Conservation (phyloP, 2,329 filamentous ascomycete species). For the Chlorencoelia australis region DNA sequence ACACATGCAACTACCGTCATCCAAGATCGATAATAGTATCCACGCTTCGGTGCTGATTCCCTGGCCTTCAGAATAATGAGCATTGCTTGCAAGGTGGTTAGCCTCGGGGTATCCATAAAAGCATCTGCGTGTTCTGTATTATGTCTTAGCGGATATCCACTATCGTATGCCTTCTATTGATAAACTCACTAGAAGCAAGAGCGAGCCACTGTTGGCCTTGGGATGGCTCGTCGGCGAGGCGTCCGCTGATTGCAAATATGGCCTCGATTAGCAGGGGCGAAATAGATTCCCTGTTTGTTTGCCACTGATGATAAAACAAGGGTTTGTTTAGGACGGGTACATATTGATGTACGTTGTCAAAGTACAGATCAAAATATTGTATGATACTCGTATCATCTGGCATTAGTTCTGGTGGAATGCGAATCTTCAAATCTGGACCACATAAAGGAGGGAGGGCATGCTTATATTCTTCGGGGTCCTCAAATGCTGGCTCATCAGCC, state of each 20-base stretch:
- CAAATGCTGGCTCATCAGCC: conserved; percentile 53
- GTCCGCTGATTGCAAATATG: conserved; percentile 80
- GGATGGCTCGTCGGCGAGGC: conserved; percentile 71
- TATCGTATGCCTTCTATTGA: too few species aligned
- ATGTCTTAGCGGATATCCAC: conserved; percentile 27
- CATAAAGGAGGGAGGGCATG: conserved; percentile 58
- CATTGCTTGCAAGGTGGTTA: conserved; percentile 87
- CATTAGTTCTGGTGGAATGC: conserved; percentile 90
- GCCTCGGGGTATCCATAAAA: conserved; percentile 82
- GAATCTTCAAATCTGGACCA: conserved; percentile 65
- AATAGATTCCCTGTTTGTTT: conserved; percentile 68
- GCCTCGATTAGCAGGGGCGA: conserved; percentile 84
- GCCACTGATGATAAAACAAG: conserved; percentile 84
- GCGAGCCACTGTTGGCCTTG: conserved; percentile 90
- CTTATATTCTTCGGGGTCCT: conserved; percentile 65
- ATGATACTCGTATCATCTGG: conserved; percentile 73
- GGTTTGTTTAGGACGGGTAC: conserved; percentile 78
- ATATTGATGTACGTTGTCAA: conserved; percentile 83
- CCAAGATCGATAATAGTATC: conserved; percentile 96
- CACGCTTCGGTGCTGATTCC: conserved; percentile 83
- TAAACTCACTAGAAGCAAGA: conserved; percentile 60
- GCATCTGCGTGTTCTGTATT: conserved; percentile 72
- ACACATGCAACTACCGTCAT: conserved; percentile 89
- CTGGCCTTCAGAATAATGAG: conserved; percentile 82
- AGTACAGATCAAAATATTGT: conserved; percentile 85